Base-by-base conservation (phyloP, 1,139 yeast species). In the Protomyces inundatus region DNA sequence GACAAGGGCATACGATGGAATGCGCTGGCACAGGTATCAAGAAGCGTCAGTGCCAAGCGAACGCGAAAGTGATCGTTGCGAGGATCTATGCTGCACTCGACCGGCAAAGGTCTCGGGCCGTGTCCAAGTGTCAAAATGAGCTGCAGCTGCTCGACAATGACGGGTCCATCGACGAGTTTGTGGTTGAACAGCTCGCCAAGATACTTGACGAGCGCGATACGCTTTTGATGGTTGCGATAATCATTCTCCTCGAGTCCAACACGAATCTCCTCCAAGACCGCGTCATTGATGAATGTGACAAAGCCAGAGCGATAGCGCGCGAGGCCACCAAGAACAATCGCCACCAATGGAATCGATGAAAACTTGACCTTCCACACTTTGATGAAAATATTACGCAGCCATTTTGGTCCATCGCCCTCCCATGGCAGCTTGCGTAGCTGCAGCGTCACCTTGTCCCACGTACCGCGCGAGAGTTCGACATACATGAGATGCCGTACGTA, bases 41-140 rank as follows among this genome's bases (percentile, higher is more conserved):
- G 69, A 6, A 80, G 67, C 0, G 79, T 72, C 35, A 81, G 73
- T 10, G 82, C 74, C 70, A 90, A 74, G 55, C 85, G 84, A 37
- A 90, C 77, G 66, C 96, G 80, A 73, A 90, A 89, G 71, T 85
- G 88, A 69, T 88, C 86, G 70, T 84, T 81, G 0, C 86, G 85
- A 9, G 77, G 77, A 74, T 90, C 97, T 3, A 42, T 6, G 10
- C 30, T 30, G 23, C 48, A 42, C 7, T 42, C 48, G 9, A 9
- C 10, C 30, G 48, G 48, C 32, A 32, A 6, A 10, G 52, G 45
- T 3, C 36, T 10, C 6, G 56, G 51, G 5, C 56, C 52, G 75
- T 89, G 87, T 0, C 96, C 97, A 73, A 77, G 82, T 45, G 86
- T 83, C 3, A 90, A 66, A 12, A 88, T 79, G 67, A 80, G 80